Evolutionary conservation across 2,329 filamentous ascomycete genomes (phyloP).

Genomic region (Penicillium janthinellum): DNA sequence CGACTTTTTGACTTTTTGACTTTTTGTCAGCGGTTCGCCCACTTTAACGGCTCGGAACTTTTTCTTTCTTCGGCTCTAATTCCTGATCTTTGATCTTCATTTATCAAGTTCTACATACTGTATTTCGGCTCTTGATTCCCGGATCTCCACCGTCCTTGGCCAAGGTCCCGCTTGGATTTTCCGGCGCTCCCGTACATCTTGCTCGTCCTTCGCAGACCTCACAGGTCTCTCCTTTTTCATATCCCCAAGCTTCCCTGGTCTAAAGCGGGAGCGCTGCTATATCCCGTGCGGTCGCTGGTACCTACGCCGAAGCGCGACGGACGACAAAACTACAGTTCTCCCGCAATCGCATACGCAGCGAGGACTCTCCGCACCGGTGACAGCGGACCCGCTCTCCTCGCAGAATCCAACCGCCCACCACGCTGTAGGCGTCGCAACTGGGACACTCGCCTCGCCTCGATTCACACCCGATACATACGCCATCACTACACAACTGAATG

Average conservation of each 20-base stretch:
- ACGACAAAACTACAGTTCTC: background rate
- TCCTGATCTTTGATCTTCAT: background rate
- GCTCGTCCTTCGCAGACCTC: background rate
- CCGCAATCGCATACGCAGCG: background rate
- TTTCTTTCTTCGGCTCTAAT: background rate
- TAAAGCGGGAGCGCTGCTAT: background rate
- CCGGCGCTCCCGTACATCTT: constrained; percentile 7
- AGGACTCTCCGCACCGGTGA: background rate
- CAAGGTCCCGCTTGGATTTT: constrained; percentile 9
- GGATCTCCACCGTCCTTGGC: background rate
- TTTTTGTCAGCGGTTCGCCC: background rate
- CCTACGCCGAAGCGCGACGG: background rate
- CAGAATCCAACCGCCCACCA: background rate
- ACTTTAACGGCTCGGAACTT: background rate
- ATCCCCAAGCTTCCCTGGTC: background rate
- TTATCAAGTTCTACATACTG: no score
- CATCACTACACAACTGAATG: background rate
- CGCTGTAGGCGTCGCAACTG: background rate
- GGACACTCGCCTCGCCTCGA: background rate
- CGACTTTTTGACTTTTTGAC: background rate
- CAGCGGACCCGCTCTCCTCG: background rate
- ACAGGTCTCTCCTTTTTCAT: background rate
- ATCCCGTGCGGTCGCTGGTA: background rate
- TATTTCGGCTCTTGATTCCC: background rate
- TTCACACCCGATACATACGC: background rate